A percentile compares a stretch with the other conserved stretches of the same genome.
These are phyloP conservation scores for Mucor racemosus DNA, from an alignment of 371 early-diverging fungal species.

Conservation along the genomic window DNA sequence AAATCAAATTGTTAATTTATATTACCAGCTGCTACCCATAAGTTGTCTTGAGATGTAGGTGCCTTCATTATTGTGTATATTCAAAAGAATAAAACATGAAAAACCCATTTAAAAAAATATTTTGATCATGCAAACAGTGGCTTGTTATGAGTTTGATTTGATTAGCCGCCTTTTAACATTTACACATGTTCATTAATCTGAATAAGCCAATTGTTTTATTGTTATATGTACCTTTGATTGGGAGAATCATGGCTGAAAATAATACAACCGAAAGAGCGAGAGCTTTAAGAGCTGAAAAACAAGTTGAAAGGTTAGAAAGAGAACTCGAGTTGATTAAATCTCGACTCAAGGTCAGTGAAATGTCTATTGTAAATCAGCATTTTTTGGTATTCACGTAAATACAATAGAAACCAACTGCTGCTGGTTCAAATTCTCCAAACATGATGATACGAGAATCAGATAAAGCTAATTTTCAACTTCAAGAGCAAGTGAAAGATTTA, in stretches of 20 bases:
- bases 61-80: conserved; percentile 18
- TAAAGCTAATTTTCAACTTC: conserved; percentile 35
- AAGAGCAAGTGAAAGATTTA: conserved; percentile 53
- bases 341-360: conserved; percentile 21
- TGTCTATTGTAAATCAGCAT: background rate
- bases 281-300: conserved; percentile 31
- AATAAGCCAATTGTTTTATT: background rate
- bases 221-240: background rate
- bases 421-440: background rate
- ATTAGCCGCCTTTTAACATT: background rate
- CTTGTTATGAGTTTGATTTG: background rate
- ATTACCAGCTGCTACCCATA: conserved; percentile 57
- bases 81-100: background rate
- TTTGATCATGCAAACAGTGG: conserved; percentile 10
- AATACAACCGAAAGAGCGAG: conserved; percentile 14
- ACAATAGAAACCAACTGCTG: conserved; percentile 4
- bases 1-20: background rate
- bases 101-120: background rate
- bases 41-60: conserved; percentile 40
- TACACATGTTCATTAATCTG: background rate
- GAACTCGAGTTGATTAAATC: conserved; percentile 24
- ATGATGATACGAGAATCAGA: conserved; percentile 14
- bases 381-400: background rate
- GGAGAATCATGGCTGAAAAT: background rate
- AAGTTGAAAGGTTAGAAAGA: conserved; percentile 30